Percentiles rank a stretch among this genome's conserved stretches.
Evolutionary conservation across 225 moss, liverwort and hornwort genomes (phyloP).

Genomic region (Sphagnum contortum): DNA sequence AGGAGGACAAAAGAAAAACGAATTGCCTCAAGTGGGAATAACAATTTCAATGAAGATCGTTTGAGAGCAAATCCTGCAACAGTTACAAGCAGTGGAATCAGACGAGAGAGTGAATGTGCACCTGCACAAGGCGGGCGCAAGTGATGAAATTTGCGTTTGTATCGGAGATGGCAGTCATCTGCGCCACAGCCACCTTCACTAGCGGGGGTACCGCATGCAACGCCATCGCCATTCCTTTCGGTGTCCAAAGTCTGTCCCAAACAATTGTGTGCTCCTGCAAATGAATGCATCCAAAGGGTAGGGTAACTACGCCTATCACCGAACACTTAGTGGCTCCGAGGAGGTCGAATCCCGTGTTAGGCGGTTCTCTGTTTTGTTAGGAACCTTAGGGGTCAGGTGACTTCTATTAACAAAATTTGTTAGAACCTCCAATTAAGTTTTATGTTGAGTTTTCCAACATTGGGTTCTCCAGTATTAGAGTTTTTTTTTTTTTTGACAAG

Average conservation of each 20-base stretch:
- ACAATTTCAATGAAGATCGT: conserved; percentile 3
- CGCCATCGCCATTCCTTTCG: conserved; percentile 4
- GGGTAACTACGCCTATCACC: no score
- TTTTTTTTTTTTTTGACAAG: no score
- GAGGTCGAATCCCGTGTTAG: no score
- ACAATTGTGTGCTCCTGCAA: no score
- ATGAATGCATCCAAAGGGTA: no score
- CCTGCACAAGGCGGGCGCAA: conserved; percentile 74
- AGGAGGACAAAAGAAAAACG: not conserved
- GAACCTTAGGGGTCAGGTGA: no score
- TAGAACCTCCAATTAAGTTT: no score
- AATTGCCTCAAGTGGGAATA: not conserved
- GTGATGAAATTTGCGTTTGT: conserved; percentile 65
- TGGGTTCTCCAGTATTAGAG: no score
- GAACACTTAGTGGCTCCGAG: no score
- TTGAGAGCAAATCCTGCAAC: not conserved
- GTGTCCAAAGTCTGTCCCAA: not conserved
- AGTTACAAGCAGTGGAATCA: not conserved
- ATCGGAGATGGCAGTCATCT: conserved; percentile 72
- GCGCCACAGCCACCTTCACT: conserved; percentile 84
- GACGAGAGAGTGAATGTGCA: not conserved
- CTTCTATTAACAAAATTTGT: no score
- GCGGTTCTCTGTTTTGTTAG: no score
- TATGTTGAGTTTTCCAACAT: no score
- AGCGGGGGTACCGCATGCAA: conserved; percentile 1